Conservation (phyloP, 2,329 filamentous ascomycete species). For the Cercospora zeae-maydis region DNA sequence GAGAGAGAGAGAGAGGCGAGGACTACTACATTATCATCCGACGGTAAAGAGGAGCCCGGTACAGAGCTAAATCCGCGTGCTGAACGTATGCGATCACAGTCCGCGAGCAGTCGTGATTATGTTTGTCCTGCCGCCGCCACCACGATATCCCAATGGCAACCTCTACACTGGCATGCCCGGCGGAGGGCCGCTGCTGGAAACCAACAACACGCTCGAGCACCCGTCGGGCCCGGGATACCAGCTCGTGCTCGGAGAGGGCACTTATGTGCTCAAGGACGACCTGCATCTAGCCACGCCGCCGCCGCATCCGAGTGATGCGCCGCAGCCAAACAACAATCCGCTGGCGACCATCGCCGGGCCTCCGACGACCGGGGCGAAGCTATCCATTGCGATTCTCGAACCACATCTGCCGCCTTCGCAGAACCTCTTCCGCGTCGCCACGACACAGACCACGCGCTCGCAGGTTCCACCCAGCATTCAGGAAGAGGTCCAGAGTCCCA, state of each 20-base stretch:
- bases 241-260: slow-evolving; percentile 90
- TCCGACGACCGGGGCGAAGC: slow-evolving; percentile 77
- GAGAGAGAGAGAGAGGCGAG: too few relatives aligned
- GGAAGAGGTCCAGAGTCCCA: slow-evolving; percentile 46
- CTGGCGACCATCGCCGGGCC: slow-evolving; percentile 79
- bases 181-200: slow-evolving; percentile 77
- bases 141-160: slow-evolving; percentile 73
- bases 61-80: background rate
- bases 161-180: slow-evolving; percentile 62
- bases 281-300: slow-evolving; percentile 89
- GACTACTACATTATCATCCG: too few relatives aligned
- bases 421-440: slow-evolving; percentile 42
- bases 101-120: background rate
- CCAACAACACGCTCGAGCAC: slow-evolving; percentile 80
- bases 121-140: slow-evolving; percentile 24
- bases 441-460: slow-evolving; percentile 38
- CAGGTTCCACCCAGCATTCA: slow-evolving; percentile 46
- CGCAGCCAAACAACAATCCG: slow-evolving; percentile 82
- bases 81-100: background rate
- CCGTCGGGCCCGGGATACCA: slow-evolving; percentile 81
- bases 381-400: slow-evolving; percentile 73
- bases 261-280: slow-evolving; percentile 86
- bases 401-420: slow-evolving; percentile 46
- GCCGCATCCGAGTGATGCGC: slow-evolving; percentile 90
- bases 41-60: background rate